phyloP scores from a whole-genome alignment of 2,329 filamentous ascomycete genomes.

The Neobulgaria alba region DNA sequence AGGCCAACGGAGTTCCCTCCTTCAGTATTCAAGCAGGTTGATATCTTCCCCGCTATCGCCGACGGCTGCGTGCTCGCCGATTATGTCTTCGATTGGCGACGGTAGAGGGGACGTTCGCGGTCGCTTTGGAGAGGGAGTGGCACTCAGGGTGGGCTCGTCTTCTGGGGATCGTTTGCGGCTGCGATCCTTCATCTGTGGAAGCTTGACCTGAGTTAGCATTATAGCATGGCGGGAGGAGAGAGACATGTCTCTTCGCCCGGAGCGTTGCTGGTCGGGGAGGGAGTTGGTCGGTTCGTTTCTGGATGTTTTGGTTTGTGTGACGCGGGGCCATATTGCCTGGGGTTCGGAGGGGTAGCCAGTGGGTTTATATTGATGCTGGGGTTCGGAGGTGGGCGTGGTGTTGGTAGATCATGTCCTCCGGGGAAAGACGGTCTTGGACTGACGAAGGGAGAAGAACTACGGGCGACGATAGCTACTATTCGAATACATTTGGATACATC shows the following conservation, averaged over 20 bases:
- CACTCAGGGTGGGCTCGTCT: too few species aligned
- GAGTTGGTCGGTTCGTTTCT: conserved; percentile 10
- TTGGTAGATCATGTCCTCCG: too few species aligned
- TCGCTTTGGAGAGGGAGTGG: conserved; percentile 16
- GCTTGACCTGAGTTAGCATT: conserved; percentile 17
- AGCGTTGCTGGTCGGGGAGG: conserved; percentile 12
- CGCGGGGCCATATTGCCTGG: conserved; percentile 17
- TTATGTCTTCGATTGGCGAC: conserved; percentile 9
- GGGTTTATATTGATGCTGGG: conserved; percentile 13
- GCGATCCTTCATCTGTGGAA: conserved; percentile 13
- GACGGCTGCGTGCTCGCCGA: conserved; percentile 8
- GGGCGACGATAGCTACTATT: too few species aligned
- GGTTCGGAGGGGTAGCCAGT: conserved; percentile 14
- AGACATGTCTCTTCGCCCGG: conserved; percentile 9
- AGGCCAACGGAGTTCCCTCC: conserved; percentile 19
- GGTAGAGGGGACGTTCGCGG: conserved; percentile 10
- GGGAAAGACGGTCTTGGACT: too few species aligned
- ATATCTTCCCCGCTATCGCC: conserved; percentile 11
- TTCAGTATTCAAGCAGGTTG: too few species aligned
- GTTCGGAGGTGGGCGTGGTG: too few species aligned
- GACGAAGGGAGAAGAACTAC: too few species aligned
- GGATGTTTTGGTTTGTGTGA: conserved; percentile 19
- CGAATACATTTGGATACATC: too few species aligned
- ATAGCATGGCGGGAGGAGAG: conserved; percentile 9
- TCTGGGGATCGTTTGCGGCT: conserved; percentile 18